These are phyloP conservation scores for Catharanthus roseus DNA, from an alignment of 257 asterid species.

Conservation along the genomic window DNA sequence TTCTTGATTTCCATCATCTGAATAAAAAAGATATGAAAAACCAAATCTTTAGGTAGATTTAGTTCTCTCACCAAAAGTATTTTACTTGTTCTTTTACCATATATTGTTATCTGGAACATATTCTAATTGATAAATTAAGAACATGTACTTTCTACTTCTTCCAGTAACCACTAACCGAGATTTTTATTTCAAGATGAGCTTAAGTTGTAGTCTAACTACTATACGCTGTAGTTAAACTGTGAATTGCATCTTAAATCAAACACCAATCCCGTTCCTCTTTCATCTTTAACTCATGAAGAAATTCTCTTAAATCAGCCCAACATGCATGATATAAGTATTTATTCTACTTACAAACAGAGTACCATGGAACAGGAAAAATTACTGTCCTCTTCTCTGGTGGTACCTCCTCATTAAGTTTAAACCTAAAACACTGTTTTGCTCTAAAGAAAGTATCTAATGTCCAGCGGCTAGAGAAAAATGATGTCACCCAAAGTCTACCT, in stretches of 20 bases:
- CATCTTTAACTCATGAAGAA: too few relatives aligned
- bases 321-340: not conserved
- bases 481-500: too few relatives aligned
- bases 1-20: not conserved
- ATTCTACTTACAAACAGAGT: not conserved
- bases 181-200: not conserved
- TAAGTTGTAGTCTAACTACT: not conserved
- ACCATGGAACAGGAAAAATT: not conserved
- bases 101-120: not conserved
- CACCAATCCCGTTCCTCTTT: not conserved
- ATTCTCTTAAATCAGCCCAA: slow-evolving; percentile 3
- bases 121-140: not conserved
- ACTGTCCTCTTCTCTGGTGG: not conserved
- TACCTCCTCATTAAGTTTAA: not conserved
- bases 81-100: not conserved
- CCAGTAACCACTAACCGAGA: not conserved
- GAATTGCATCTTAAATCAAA: not conserved
- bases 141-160: not conserved
- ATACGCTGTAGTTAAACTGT: not conserved
- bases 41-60: not conserved
- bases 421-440: not conserved
- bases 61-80: not conserved
- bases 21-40: not conserved
- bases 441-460: not conserved
- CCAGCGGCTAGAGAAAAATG: not conserved